Evolutionary conservation across 1,284 basidiomycete genomes (phyloP), one percentile per base, ranked within the genome.

Genomic region (Lentinula novae-zelandiae): DNA sequence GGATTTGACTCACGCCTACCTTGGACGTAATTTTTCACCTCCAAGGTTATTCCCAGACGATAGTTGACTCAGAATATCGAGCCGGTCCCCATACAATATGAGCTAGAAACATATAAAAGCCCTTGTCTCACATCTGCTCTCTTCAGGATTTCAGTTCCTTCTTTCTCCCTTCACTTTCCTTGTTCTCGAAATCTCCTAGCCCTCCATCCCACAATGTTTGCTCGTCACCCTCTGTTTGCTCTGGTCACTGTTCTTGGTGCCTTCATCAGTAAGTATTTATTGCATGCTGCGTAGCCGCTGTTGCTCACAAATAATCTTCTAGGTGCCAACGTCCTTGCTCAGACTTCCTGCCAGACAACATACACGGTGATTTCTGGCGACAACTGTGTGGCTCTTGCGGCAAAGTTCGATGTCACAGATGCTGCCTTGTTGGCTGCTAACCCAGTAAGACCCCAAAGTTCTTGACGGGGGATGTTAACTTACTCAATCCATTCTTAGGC

Each of bases 141-240:
- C 33, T 38, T 38, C 34, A 53, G 51, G 34, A 4, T 38, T 39
- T 20, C n/a, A 53, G 51, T n/a, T 38, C 17, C n/a, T 27, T n/a
- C 49, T 51, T 34, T 27, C 27, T 27, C 27, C 27, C 27, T 4
- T 4, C 3, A 27, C 22, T 27, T 27, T 27, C 27, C 49, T 38
- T 17, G 8, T 53, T 15, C 12, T 17, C 34, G 5, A 15, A 46
- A n/a, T 20, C 17, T 27, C 27, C 17, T 7, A 33, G 12, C 10
- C 2, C n/a, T 50, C 8, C 51, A 20, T 46, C 46, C 10, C n/a
- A 56, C 17, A n/a, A 56, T 56, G 54, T 56, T 36, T 20, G 40
- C 42, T 42, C 54, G 54, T 46, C 40, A 48, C n/a, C 34, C 54
- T n/a, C n/a, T 56, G 40, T 46, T 56, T 31, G 54, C 54, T 46